Percentiles rank a stretch among this genome's conserved stretches.
Evolutionary conservation across 768 basidiomycete species (phyloP).

Genomic region (Holtermanniella nyarrowii): DNA sequence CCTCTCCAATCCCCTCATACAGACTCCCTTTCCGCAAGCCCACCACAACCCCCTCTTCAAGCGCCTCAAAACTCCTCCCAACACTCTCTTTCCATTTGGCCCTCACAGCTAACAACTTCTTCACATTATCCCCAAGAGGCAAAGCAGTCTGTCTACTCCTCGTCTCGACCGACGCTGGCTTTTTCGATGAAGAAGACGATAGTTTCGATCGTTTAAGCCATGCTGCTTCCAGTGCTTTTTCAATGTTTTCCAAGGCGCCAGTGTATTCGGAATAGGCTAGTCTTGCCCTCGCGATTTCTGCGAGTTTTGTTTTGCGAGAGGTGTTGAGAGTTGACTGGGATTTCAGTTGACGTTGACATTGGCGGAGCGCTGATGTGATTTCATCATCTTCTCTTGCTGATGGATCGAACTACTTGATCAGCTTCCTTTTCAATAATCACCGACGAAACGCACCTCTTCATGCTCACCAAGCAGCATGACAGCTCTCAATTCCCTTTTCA

Average conservation of each 20-base stretch:
- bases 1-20: conserved; percentile 53
- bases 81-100: conserved; percentile 68
- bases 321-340: conserved; percentile 72
- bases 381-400: conserved; percentile 64
- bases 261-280: conserved; percentile 87
- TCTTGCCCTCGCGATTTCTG: conserved; percentile 67
- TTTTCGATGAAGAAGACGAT: conserved; percentile 45
- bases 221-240: conserved; percentile 64
- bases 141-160: conserved; percentile 30
- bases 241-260: conserved; percentile 70
- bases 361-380: conserved; percentile 77
- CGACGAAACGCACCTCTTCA: conserved; percentile 51
- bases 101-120: conserved; percentile 58
- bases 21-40: conserved; percentile 68
- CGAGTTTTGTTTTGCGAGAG: conserved; percentile 62
- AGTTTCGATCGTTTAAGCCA: conserved; percentile 71
- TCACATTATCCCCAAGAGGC: conserved; percentile 34
- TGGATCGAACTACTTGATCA: conserved; percentile 38
- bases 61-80: conserved; percentile 60
- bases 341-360: conserved; percentile 72
- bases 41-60: conserved; percentile 60
- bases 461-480: conserved; percentile 45
- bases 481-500: conserved; percentile 42
- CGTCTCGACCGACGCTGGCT: conserved; percentile 25
- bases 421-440: not conserved